These are phyloP conservation scores for Pseudisothecium myosuroides DNA, from an alignment of 225 moss, liverwort and hornwort genomes.

Conservation along the genomic window DNA sequence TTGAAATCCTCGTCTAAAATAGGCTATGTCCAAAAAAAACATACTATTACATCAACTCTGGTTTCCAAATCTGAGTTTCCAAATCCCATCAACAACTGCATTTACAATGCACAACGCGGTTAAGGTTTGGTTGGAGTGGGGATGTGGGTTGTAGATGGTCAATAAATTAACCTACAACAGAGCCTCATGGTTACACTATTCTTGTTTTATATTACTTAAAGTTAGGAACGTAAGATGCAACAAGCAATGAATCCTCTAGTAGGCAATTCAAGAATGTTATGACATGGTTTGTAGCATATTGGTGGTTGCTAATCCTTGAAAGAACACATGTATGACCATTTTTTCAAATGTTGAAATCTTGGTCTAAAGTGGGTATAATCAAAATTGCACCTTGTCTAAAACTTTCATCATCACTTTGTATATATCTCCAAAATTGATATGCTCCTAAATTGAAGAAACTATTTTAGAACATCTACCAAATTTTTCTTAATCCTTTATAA, in stretches of 20 bases:
- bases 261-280: not conserved
- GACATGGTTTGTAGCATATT: not conserved
- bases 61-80: too few relatives aligned
- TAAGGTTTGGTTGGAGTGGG: too few relatives aligned
- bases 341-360: not conserved
- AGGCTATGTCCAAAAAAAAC: too few relatives aligned
- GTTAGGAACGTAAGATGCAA: not conserved
- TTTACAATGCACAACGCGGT: too few relatives aligned
- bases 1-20: too few relatives aligned
- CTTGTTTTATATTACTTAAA: too few relatives aligned
- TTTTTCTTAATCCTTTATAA: rapidly evolving
- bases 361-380: not conserved
- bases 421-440: not conserved
- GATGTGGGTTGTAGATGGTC: too few relatives aligned
- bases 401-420: rapidly evolving
- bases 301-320: not conserved
- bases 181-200: too few relatives aligned
- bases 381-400: not conserved
- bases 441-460: rapidly evolving
- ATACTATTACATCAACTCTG: too few relatives aligned
- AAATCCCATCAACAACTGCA: too few relatives aligned
- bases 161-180: too few relatives aligned
- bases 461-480: not conserved
- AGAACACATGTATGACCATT: rapidly evolving
- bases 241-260: rapidly evolving